Conservation (phyloP, 2,329 filamentous ascomycete species). For the Sphaerulina musiva region DNA sequence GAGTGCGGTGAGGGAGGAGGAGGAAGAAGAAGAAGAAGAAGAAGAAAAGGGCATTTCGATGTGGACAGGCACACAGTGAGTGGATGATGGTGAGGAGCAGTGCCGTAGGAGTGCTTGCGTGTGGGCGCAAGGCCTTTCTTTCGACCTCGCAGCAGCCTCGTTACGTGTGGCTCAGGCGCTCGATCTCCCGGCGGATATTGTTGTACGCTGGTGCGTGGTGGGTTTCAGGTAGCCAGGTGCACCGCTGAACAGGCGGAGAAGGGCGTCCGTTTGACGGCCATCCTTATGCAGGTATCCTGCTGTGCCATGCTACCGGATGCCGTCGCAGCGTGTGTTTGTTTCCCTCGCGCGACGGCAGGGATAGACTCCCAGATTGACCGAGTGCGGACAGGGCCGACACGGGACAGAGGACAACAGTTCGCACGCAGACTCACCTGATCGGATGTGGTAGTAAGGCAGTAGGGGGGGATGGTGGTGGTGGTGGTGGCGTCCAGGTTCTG, state of each 20-base stretch:
- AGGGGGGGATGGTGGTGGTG: not conserved
- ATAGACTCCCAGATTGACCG: constrained; percentile 4
- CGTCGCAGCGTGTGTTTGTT: constrained; percentile 21
- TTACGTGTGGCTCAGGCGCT: constrained; percentile 12
- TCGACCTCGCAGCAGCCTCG: constrained; percentile 1
- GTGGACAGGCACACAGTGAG: constrained; percentile 1
- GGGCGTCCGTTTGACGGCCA: constrained; percentile 16
- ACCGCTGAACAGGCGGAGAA: constrained; percentile 10
- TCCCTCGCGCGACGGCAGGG: constrained; percentile 18
- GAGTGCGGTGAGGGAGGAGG: not conserved
- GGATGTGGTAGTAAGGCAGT: not conserved
- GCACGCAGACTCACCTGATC: constrained; percentile 16
- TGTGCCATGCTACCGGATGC: constrained; percentile 22
- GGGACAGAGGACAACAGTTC: constrained; percentile 1
- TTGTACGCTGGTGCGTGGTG: constrained; percentile 8
- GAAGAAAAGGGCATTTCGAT: constrained; percentile 2
- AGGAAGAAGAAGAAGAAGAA: not conserved
- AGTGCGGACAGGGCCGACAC: not conserved
- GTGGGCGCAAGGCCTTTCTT: constrained; percentile 1
- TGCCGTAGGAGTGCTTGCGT: not conserved
- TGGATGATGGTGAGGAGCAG: not conserved
- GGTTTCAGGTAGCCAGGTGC: constrained; percentile 11
- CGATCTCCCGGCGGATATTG: constrained; percentile 7
- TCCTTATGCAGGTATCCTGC: constrained; percentile 20
- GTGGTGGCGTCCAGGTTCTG: constrained; percentile 9